phyloP scores from a whole-genome alignment of 2,329 filamentous ascomycete species.

The Penicillium sp. region DNA sequence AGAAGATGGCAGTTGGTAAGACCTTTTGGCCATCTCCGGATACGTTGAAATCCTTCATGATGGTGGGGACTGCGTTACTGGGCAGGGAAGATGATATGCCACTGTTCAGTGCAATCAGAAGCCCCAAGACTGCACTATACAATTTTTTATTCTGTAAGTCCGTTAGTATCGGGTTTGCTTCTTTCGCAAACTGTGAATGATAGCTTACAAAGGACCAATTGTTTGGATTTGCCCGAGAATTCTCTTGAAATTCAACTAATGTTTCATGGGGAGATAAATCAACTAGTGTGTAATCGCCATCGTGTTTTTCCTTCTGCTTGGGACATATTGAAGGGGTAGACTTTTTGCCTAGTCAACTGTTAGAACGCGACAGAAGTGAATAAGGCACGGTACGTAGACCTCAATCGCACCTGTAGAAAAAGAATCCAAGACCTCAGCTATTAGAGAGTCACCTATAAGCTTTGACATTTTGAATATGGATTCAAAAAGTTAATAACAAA shows the following conservation, averaged over 20 bases:
- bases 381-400: not conserved
- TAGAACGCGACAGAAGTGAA: conserved; percentile 9
- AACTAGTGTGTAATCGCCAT: conserved; percentile 21
- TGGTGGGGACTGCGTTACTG: conserved; percentile 39
- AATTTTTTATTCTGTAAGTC: conserved; percentile 27
- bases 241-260: conserved; percentile 28
- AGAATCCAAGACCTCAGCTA: conserved; percentile 5
- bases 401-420: conserved; percentile 17
- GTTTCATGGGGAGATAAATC: conserved; percentile 21
- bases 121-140: conserved; percentile 26
- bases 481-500: not conserved
- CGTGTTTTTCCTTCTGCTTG: not conserved
- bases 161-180: not conserved
- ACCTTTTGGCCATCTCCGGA: conserved; percentile 31
- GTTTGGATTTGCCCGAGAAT: conserved; percentile 24
- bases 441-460: conserved; percentile 2
- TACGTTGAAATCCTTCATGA: conserved; percentile 34
- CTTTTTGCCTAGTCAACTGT: conserved; percentile 7
- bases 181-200: not conserved
- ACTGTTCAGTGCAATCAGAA: conserved; percentile 38
- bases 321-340: conserved; percentile 1
- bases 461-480: conserved; percentile 9
- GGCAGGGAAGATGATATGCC: conserved; percentile 40
- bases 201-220: conserved; percentile 31
- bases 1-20: conserved; percentile 38